A percentile compares a stretch with the other conserved stretches of the same genome.
These are phyloP conservation scores for Russula lepida DNA, from an alignment of 768 basidiomycete genomes.

Conservation along the genomic window DNA sequence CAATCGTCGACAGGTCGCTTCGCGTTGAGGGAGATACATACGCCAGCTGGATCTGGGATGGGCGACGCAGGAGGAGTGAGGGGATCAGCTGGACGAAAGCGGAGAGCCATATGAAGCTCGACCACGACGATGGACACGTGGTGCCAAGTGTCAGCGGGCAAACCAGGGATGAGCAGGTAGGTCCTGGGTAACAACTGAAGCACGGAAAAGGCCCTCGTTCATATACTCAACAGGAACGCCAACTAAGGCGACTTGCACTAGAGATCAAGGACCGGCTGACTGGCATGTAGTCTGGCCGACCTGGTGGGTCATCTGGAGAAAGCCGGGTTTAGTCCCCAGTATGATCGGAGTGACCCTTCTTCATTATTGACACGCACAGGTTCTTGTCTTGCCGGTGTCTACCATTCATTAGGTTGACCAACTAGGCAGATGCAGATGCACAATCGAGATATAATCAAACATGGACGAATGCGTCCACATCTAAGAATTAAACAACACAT, in stretches of 20 bases:
- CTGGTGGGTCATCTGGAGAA: slow-evolving; percentile 11
- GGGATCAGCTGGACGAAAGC: not conserved
- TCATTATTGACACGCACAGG: slow-evolving; percentile 4
- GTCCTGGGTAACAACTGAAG: slow-evolving; percentile 9
- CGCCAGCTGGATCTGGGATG: not conserved
- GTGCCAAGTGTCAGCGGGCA: slow-evolving; percentile 7
- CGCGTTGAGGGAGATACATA: slow-evolving; percentile 3
- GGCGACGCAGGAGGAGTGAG: not conserved
- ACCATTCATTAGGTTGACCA: slow-evolving; percentile 12
- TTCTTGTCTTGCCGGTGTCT: slow-evolving; percentile 6
- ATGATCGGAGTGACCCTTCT: not conserved
- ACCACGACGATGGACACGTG: slow-evolving; percentile 2
- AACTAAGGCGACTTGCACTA: slow-evolving; percentile 3
- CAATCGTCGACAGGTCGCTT: slow-evolving; percentile 1
- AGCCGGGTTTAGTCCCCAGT: slow-evolving; percentile 7
- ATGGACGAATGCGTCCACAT: slow-evolving; percentile 22
- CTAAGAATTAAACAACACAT: slow-evolving; percentile 37
- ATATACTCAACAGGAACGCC: slow-evolving; percentile 17
- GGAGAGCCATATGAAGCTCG: slow-evolving; percentile 9
- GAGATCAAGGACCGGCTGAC: slow-evolving; percentile 6
- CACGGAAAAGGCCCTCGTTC: not conserved
- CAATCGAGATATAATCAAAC: slow-evolving; percentile 11
- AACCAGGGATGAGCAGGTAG: slow-evolving; percentile 4
- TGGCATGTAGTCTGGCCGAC: slow-evolving; percentile 12
- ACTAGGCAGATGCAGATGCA: slow-evolving; percentile 1